A percentile compares a stretch with the other conserved stretches of the same genome.
Evolutionary conservation across 305 asterid species (phyloP).

Genomic region (Fraxinus latifolia): DNA sequence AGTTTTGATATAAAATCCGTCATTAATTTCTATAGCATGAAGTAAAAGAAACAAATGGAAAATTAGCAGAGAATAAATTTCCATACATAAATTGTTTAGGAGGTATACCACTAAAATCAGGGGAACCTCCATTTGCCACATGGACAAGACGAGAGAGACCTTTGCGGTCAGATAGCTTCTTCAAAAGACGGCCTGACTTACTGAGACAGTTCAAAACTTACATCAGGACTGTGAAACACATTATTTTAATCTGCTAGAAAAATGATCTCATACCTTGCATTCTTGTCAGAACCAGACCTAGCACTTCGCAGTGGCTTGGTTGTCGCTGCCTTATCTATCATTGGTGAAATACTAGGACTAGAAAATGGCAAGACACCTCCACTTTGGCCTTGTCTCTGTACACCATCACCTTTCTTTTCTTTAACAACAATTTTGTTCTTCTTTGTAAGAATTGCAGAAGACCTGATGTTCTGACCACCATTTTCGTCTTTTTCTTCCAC

Average conservation of each 20-base stretch:
- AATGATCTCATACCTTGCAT: conserved; percentile 68
- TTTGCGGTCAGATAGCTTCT: conserved; percentile 85
- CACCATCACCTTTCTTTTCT: conserved; percentile 76
- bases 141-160: conserved; percentile 81
- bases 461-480: conserved; percentile 52
- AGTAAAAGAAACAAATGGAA: background rate
- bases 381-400: conserved; percentile 84
- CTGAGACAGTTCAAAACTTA: conserved; percentile 43
- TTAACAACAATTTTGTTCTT: conserved; percentile 61
- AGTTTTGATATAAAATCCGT: background rate
- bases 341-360: conserved; percentile 76
- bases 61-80: background rate
- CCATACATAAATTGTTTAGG: conserved; percentile 12
- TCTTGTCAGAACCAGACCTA: conserved; percentile 66
- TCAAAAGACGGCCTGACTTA: conserved; percentile 85
- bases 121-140: conserved; percentile 67
- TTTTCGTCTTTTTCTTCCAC: conserved; percentile 54
- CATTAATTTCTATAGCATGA: background rate
- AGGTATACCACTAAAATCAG: conserved; percentile 73
- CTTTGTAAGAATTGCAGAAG: conserved; percentile 48
- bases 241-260: conserved; percentile 16
- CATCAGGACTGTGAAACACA: conserved; percentile 20
- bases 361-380: conserved; percentile 78
- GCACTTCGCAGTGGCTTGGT: conserved; percentile 69
- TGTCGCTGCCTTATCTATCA: conserved; percentile 51